These are phyloP conservation scores for Tephrocybe sp. DNA, from an alignment of 768 basidiomycete species.

Conservation along the genomic window DNA sequence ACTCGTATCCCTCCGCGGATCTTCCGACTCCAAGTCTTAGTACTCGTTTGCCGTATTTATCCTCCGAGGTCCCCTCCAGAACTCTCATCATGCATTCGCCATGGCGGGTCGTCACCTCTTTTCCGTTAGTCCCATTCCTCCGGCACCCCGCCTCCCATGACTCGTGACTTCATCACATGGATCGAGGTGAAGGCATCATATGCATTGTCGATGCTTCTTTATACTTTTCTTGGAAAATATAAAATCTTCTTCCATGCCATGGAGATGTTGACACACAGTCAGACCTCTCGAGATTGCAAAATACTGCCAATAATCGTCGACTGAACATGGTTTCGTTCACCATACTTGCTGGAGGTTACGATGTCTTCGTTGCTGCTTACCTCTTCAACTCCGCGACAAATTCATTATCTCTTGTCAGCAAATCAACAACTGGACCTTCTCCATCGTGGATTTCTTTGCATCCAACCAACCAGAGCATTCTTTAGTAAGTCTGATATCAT, in stretches of 20 bases:
- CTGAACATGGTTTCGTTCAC: constrained; percentile 61
- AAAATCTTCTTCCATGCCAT: not conserved
- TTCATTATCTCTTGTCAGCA: constrained; percentile 45
- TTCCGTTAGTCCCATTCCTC: not conserved
- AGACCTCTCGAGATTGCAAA: not conserved
- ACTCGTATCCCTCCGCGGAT: not conserved
- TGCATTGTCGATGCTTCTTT: not conserved
- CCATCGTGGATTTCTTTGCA: constrained; percentile 63
- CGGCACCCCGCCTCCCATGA: not conserved
- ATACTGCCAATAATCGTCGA: not conserved
- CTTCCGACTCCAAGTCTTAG: not conserved
- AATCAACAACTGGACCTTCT: constrained; percentile 49
- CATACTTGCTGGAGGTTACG: constrained; percentile 69
- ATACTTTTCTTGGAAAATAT: not conserved
- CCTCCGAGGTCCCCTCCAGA: not conserved
- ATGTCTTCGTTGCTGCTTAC: constrained; percentile 61
- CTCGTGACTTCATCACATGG: constrained; percentile 9
- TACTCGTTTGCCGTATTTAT: not conserved
- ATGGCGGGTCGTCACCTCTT: not conserved
- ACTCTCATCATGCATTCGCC: not conserved
- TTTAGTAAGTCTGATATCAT: constrained; percentile 48
- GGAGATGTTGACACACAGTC: not conserved
- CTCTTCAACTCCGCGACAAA: constrained; percentile 53
- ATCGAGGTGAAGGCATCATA: not conserved
- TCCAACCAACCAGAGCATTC: constrained; percentile 54